These are phyloP conservation scores for Entamoeba histolytica DNA, from an alignment of 208 protist species.

Conservation along the genomic window DNA sequence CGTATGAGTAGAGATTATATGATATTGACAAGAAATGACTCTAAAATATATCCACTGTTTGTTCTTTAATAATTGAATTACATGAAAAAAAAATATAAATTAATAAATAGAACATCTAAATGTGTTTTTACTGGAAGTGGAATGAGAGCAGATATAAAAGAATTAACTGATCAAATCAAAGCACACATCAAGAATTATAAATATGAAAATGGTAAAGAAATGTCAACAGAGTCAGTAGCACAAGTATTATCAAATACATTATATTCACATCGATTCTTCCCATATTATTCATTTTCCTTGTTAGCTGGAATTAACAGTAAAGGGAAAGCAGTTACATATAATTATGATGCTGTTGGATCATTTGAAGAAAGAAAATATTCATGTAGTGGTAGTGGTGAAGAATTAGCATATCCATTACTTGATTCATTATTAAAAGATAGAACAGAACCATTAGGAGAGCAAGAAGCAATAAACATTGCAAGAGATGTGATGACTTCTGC, in stretches of 20 bases:
- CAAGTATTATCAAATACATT: conserved; percentile 84
- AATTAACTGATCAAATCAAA: conserved; percentile 73
- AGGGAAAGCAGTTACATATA: conserved; percentile 74
- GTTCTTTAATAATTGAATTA: background rate
- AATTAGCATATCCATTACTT: conserved; percentile 79
- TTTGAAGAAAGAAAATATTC: conserved; percentile 70
- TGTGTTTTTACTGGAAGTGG: conserved; percentile 69
- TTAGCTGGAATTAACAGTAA: conserved; percentile 73
- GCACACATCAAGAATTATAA: conserved; percentile 53
- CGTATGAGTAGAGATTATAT: conserved; percentile 76
- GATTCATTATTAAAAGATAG: conserved; percentile 63
- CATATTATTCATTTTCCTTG: conserved; percentile 94
- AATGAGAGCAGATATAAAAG: conserved; percentile 79
- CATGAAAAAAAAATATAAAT: background rate
- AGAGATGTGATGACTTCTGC: too few species aligned
- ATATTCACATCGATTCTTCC: conserved; percentile 89
- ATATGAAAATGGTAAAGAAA: conserved; percentile 68
- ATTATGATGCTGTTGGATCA: conserved; percentile 86
- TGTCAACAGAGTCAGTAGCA: conserved; percentile 61
- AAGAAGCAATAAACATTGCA: too few species aligned
- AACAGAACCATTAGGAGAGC: too few species aligned
- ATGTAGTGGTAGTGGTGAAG: conserved; percentile 59
- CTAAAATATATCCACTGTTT: conserved; percentile 66
- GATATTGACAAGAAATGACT: conserved; percentile 66
- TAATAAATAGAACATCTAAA: conserved; percentile 21